These are phyloP conservation scores for Chiua sp. DNA, from an alignment of 1,284 basidiomycete genomes.

Conservation along the genomic window DNA sequence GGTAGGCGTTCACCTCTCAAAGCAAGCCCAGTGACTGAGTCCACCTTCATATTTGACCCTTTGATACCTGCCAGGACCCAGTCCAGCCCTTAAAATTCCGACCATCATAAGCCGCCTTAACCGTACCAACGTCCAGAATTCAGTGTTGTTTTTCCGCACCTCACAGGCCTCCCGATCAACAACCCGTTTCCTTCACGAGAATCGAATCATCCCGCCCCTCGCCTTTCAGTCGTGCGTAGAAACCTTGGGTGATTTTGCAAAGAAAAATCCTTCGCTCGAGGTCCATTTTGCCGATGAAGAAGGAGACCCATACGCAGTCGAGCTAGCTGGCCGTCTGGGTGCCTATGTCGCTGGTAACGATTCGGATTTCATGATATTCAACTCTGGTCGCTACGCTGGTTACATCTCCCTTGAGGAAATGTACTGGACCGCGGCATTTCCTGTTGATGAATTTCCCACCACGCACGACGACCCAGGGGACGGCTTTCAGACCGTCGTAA, in stretches of 20 bases:
- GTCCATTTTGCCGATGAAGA: constrained; percentile 84
- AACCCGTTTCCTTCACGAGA: constrained; percentile 73
- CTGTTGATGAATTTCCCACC: constrained; percentile 30
- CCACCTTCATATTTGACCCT: constrained; percentile 23
- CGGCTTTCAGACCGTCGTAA: constrained; percentile 67
- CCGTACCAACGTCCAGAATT: constrained; percentile 63
- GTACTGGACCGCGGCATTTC: constrained; percentile 58
- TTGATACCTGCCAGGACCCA: constrained; percentile 56
- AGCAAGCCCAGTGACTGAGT: not conserved
- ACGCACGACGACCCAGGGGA: constrained; percentile 46
- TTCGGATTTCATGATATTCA: constrained; percentile 84
- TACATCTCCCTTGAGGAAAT: constrained; percentile 85
- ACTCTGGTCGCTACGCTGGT: constrained; percentile 73
- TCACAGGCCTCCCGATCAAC: constrained; percentile 71
- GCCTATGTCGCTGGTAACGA: constrained; percentile 83
- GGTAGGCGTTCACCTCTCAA: constrained; percentile 54
- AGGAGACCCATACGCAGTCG: constrained; percentile 86
- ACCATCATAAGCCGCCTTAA: constrained; percentile 68
- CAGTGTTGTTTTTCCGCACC: constrained; percentile 85
- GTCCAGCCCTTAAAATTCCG: constrained; percentile 75
- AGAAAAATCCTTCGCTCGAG: constrained; percentile 46
- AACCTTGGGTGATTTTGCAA: constrained; percentile 54
- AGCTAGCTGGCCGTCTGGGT: constrained; percentile 74
- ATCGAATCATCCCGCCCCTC: constrained; percentile 80
- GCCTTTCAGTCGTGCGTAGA: constrained; percentile 65